Percentiles rank a stretch among this genome's conserved stretches.
Evolutionary conservation across 106 monocot species (phyloP).

Genomic region (Dioscorea dumetorum): DNA sequence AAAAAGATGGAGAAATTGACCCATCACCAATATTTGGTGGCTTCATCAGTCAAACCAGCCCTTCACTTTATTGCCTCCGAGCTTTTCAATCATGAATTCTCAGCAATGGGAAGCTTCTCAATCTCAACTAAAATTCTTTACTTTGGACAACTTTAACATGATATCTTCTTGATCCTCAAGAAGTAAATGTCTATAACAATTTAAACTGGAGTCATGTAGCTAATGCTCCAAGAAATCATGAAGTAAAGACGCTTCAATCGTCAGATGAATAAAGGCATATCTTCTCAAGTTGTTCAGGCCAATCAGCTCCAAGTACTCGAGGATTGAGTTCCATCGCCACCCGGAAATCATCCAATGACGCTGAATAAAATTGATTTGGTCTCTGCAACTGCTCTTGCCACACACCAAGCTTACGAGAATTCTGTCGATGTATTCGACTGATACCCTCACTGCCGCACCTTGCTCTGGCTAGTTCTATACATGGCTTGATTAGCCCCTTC

Average conservation of each 20-base stretch:
- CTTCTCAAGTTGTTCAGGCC: constrained; percentile 70
- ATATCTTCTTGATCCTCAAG: background rate
- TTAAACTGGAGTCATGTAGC: background rate
- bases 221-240: background rate
- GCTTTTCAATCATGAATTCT: background rate
- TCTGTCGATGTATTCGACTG: no score
- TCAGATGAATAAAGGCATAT: constrained; percentile 21
- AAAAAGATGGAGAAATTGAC: background rate
- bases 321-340: constrained; percentile 61
- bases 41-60: background rate
- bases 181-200: background rate
- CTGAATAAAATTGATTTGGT: constrained; percentile 23
- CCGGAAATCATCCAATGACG: constrained; percentile 37
- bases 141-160: background rate
- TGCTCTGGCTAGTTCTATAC: constrained; percentile 60
- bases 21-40: background rate
- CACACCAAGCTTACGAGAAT: constrained; percentile 7
- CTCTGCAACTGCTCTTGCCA: constrained; percentile 20
- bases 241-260: constrained; percentile 8
- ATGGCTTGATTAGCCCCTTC: constrained; percentile 62
- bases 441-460: constrained; percentile 16
- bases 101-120: background rate
- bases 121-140: background rate
- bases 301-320: constrained; percentile 57
- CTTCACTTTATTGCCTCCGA: background rate